Percentiles rank a stretch among this genome's conserved stretches.
Evolutionary conservation across 345 rosid species (phyloP).

Genomic region (Psidium friedrichsthalianum): DNA sequence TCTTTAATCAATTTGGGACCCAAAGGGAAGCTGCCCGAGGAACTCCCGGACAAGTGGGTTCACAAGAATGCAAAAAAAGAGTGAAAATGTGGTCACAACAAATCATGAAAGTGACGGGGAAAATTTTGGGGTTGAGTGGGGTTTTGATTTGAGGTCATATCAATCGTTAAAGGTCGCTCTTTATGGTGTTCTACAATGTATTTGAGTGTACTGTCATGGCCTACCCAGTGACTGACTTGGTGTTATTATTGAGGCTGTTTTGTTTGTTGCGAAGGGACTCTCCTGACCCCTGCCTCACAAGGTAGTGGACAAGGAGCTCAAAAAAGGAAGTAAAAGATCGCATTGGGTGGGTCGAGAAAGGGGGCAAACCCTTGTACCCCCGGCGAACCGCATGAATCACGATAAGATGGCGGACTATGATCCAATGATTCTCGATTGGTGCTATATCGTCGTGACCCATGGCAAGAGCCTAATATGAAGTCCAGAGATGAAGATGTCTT

Average conservation of each 20-base stretch:
- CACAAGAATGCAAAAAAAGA: too few relatives aligned
- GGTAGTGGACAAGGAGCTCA: neutral
- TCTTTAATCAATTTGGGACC: neutral
- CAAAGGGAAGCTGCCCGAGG: neutral
- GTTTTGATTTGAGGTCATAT: constrained; percentile 30
- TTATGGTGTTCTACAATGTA: constrained; percentile 9
- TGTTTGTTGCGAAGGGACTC: neutral
- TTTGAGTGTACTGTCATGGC: constrained; percentile 12
- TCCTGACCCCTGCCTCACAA: neutral
- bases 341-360: neutral
- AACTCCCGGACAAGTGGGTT: neutral
- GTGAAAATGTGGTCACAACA: neutral
- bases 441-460: neutral
- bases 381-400: neutral
- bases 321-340: neutral
- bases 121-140: neutral
- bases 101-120: neutral
- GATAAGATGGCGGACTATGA: neutral
- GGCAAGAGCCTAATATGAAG: neutral
- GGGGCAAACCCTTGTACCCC: neutral
- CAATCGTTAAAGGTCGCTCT: constrained; percentile 13
- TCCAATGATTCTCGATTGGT: neutral
- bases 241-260: constrained; percentile 9
- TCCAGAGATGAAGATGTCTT: neutral
- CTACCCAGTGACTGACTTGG: constrained; percentile 14